Evolutionary conservation across 495 filamentous ascomycete species (phyloP).

Genomic region (Halenospora varia): DNA sequence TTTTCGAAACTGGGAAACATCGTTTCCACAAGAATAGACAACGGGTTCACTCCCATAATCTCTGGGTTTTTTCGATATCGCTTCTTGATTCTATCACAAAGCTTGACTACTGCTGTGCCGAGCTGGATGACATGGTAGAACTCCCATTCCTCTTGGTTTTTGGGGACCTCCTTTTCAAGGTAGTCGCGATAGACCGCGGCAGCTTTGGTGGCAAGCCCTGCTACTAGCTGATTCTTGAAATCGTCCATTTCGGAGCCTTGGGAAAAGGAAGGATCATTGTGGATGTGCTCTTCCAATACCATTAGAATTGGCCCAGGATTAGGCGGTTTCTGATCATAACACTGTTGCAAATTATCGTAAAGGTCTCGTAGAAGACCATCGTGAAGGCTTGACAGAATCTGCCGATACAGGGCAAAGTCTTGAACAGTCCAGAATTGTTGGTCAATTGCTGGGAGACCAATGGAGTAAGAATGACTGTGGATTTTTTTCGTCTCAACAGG

Average conservation of each 20-base stretch:
- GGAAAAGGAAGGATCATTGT: slow-evolving; percentile 70
- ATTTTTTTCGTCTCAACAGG: slow-evolving; percentile 53
- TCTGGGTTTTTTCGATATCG: slow-evolving; percentile 84
- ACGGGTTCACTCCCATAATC: slow-evolving; percentile 86
- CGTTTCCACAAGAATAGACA: slow-evolving; percentile 73
- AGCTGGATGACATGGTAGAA: slow-evolving; percentile 84
- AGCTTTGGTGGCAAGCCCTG: slow-evolving; percentile 70
- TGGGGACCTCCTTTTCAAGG: slow-evolving; percentile 68
- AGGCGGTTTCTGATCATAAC: slow-evolving; percentile 83
- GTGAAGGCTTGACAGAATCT: slow-evolving; percentile 69
- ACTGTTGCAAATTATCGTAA: slow-evolving; percentile 79
- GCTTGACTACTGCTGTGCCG: slow-evolving; percentile 75
- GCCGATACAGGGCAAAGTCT: slow-evolving; percentile 72
- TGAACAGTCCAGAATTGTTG: slow-evolving; percentile 69
- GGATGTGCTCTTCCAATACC: slow-evolving; percentile 79
- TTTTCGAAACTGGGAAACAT: slow-evolving; percentile 86
- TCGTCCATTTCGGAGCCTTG: slow-evolving; percentile 59
- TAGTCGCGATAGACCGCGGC: slow-evolving; percentile 66
- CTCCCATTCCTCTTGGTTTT: slow-evolving; percentile 74
- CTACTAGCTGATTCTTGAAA: slow-evolving; percentile 64
- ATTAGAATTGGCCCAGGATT: slow-evolving; percentile 75
- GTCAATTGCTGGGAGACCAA: slow-evolving; percentile 41
- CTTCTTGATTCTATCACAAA: slow-evolving; percentile 84
- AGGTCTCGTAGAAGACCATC: slow-evolving; percentile 84
- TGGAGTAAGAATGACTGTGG: slow-evolving; percentile 44